A percentile compares a stretch with the other conserved stretches of the same genome.
Conservation (phyloP, 352 stramenopile genomes). For the Phytopythium chamaehyphon region DNA sequence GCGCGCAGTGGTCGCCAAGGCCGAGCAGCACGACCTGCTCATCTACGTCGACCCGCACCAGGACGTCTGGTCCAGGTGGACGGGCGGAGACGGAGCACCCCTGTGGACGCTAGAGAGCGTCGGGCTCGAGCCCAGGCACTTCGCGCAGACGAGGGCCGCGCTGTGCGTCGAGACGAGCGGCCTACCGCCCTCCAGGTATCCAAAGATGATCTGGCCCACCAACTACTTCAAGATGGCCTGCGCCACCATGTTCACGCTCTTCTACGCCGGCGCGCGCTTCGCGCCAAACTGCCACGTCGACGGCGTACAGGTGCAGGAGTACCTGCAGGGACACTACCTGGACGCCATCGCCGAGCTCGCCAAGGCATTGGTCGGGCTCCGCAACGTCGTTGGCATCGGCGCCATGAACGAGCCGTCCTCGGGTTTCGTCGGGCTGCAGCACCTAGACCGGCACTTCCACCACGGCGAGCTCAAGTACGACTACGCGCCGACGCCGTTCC, state of each 20-base stretch:
- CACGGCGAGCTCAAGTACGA: constrained; percentile 64
- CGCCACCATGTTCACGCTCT: constrained; percentile 92
- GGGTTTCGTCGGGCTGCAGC: constrained; percentile 65
- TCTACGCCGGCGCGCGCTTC: constrained; percentile 74
- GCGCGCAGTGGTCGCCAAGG: constrained; percentile 48
- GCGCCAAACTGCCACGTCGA: constrained; percentile 72
- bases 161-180: constrained; percentile 67
- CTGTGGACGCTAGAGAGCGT: constrained; percentile 86
- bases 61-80: constrained; percentile 91
- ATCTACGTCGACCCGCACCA: constrained; percentile 91
- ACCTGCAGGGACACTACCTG: constrained; percentile 85
- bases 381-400: constrained; percentile 88
- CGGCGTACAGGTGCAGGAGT: constrained; percentile 78
- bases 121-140: constrained; percentile 72
- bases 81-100: constrained; percentile 84
- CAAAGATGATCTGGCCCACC: constrained; percentile 91
- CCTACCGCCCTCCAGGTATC: constrained; percentile 32
- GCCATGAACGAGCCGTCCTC: constrained; percentile 90
- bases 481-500: constrained; percentile 71
- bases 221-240: constrained; percentile 90
- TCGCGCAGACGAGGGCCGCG: constrained; percentile 70
- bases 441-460: constrained; percentile 56
- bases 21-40: constrained; percentile 58
- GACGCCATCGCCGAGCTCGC: constrained; percentile 70
- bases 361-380: constrained; percentile 46